A percentile compares a stretch with the other conserved stretches of the same genome.
phyloP scores from a whole-genome alignment of 768 basidiomycete genomes.

The Scleroderma citrinum region DNA sequence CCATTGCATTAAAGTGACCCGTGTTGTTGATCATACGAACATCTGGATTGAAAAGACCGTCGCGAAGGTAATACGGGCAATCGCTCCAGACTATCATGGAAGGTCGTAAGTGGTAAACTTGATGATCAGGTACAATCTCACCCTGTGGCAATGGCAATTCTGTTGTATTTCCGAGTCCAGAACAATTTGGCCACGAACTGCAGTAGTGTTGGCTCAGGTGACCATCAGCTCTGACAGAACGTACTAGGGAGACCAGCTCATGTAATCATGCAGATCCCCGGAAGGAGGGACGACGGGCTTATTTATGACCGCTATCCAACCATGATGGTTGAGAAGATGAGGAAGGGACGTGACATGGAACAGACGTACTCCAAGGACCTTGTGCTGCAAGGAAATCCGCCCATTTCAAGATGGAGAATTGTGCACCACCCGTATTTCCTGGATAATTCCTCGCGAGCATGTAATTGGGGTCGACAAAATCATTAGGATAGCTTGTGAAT shows the following conservation, averaged over 20 bases:
- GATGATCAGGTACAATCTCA: conserved; percentile 14
- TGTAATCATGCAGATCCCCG: conserved; percentile 54
- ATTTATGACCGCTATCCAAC: conserved; percentile 38
- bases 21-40: conserved; percentile 49
- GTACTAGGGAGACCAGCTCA: conserved; percentile 70
- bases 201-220: background rate
- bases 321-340: background rate
- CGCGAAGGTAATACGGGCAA: conserved; percentile 50
- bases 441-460: conserved; percentile 39
- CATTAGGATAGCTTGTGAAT: conserved; percentile 45
- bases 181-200: conserved; percentile 63
- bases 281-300: conserved; percentile 45
- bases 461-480: conserved; percentile 49
- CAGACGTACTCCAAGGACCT: conserved; percentile 56
- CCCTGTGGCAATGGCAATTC: conserved; percentile 48
- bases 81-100: conserved; percentile 45
- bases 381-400: conserved; percentile 36
- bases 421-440: conserved; percentile 39
- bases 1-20: conserved; percentile 47
- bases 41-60: conserved; percentile 65
- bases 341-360: background rate
- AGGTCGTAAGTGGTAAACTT: background rate
- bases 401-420: conserved; percentile 41
- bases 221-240: conserved; percentile 11
- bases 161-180: conserved; percentile 50